Conservation (phyloP, 148 eudicot genomes). For the Rhododendron molle region DNA sequence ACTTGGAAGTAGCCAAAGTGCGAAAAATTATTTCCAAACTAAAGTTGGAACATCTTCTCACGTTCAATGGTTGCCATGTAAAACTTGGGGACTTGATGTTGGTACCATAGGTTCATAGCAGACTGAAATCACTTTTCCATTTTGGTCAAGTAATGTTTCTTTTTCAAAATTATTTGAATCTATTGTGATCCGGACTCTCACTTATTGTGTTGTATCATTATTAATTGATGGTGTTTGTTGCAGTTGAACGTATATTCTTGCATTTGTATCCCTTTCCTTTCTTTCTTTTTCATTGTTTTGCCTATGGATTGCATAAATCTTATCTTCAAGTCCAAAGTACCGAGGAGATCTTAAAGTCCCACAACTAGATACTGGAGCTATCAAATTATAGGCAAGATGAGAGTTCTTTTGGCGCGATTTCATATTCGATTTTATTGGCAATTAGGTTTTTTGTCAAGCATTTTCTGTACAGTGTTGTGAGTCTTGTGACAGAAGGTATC, state of each 20-base stretch:
- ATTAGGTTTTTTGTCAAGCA: neutral
- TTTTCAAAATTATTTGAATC: neutral
- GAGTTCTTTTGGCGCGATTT: neutral
- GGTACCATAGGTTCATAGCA: neutral
- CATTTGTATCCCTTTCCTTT: neutral
- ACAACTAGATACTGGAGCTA: neutral
- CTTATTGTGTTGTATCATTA: neutral
- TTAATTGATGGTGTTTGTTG: neutral
- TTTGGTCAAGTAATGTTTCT: neutral
- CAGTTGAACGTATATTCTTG: neutral
- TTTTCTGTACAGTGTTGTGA: constrained; percentile 15
- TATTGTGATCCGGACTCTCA: neutral
- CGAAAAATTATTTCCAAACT: neutral
- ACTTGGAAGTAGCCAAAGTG: neutral
- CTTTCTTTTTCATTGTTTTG: neutral
- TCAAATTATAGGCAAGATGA: neutral
- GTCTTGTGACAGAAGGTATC: constrained; percentile 17
- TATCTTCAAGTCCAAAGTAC: neutral
- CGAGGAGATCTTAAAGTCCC: neutral
- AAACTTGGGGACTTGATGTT: neutral
- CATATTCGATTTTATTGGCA: neutral
- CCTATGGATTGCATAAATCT: neutral
- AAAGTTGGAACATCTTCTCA: neutral
- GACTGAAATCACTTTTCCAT: neutral
- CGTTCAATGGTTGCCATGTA: neutral